Percentiles rank a stretch among this genome's conserved stretches.
Conservation (phyloP, 345 rosid genomes). For the Acer saccharum region DNA sequence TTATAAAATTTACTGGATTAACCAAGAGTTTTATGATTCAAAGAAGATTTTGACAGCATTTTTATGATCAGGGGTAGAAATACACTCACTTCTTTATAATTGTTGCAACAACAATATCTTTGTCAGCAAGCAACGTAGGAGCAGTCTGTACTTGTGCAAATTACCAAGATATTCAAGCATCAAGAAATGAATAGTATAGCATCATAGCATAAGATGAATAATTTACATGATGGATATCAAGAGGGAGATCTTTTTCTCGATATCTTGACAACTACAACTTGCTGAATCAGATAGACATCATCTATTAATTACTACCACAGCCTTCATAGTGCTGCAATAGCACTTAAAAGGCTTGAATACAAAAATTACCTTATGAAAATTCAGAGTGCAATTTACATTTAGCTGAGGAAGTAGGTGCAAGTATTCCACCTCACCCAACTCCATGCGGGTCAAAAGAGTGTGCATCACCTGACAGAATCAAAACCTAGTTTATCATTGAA, state of each 20-base stretch:
- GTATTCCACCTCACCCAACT: conserved; percentile 82
- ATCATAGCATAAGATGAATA: not conserved
- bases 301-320: not conserved
- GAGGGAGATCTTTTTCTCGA: not conserved
- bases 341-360: not conserved
- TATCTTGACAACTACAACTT: not conserved
- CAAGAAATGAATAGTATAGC: conserved; percentile 11
- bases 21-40: conserved; percentile 6
- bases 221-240: not conserved
- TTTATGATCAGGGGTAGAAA: conserved; percentile 7
- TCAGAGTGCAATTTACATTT: conserved; percentile 74
- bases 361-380: conserved; percentile 81
- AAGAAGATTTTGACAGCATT: conserved; percentile 10
- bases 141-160: conserved; percentile 62
- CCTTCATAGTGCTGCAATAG: conserved; percentile 4
- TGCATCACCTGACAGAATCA: conserved; percentile 76
- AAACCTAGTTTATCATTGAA: conserved; percentile 8
- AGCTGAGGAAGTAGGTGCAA: conserved; percentile 72
- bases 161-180: conserved; percentile 29
- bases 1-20: conserved; percentile 9
- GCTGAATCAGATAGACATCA: not conserved
- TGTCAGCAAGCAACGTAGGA: conserved; percentile 69
- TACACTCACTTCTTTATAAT: conserved; percentile 68
- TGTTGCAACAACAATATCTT: conserved; percentile 61
- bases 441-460: conserved; percentile 85